Percentiles rank a stretch among this genome's conserved stretches.
These are phyloP conservation scores for Pseudocercospora musae DNA, from an alignment of 2,329 filamentous ascomycete genomes.

Conservation along the genomic window DNA sequence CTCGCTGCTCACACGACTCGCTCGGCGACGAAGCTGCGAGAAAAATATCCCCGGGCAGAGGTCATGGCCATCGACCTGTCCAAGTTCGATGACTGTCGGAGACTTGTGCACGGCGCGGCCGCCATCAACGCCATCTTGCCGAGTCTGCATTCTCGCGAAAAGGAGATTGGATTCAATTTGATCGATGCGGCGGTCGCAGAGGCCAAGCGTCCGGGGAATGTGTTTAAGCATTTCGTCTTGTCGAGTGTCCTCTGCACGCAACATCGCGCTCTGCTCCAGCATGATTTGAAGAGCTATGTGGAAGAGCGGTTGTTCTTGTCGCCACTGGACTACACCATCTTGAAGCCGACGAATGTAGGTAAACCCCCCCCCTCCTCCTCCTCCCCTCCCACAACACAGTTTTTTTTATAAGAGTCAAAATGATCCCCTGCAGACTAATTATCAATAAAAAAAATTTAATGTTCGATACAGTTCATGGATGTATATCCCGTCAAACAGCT, in stretches of 20 bases:
- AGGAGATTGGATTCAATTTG: constrained; percentile 38
- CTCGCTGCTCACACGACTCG: constrained; percentile 32
- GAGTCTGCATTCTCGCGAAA: constrained; percentile 36
- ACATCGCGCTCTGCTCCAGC: constrained; percentile 37
- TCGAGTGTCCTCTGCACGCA: constrained; percentile 35
- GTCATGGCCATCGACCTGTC: constrained; percentile 33
- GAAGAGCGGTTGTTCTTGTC: constrained; percentile 38
- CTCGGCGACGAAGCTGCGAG: constrained; percentile 27
- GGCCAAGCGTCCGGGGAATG: constrained; percentile 15
- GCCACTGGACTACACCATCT: constrained; percentile 33
- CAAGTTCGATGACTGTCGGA: constrained; percentile 19
- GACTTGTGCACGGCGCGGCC: constrained; percentile 33
- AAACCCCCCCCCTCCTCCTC: no score
- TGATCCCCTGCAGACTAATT: no score
- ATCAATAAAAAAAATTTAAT: no score
- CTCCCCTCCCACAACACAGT: no score
- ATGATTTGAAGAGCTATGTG: constrained; percentile 36
- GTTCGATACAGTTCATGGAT: constrained; percentile 30
- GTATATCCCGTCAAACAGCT: constrained; percentile 25
- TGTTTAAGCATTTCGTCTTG: constrained; percentile 39
- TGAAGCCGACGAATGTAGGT: constrained; percentile 32
- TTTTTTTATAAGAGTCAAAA: no score
- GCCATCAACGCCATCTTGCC: constrained; percentile 37
- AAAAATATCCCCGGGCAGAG: constrained; percentile 34
- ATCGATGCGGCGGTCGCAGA: constrained; percentile 35